Percentiles rank a stretch among this genome's conserved stretches.
Conservation (phyloP, 2,329 filamentous ascomycete genomes). For the Hirsutella thompsonii region DNA sequence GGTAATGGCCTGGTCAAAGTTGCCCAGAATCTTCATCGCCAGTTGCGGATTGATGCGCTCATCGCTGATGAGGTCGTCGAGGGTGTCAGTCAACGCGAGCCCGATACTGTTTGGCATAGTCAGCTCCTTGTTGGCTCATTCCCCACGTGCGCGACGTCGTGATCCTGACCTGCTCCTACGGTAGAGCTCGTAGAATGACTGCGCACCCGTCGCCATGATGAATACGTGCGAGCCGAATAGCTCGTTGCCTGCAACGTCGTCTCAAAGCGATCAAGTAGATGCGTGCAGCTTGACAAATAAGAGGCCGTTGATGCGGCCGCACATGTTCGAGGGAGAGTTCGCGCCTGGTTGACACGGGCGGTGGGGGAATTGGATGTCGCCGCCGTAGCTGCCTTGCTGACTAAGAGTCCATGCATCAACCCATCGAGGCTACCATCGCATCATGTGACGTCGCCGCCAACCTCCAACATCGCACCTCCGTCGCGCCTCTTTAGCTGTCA, state of each 20-base stretch:
- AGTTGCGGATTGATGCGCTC: constrained; percentile 94
- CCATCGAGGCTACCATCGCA: constrained; percentile 2
- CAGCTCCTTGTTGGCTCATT: constrained; percentile 2
- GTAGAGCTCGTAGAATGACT: constrained; percentile 86
- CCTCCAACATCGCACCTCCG: not conserved
- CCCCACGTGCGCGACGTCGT: not conserved
- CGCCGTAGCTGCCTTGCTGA: not conserved
- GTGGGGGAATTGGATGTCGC: not conserved
- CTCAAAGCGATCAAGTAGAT: too few relatives aligned
- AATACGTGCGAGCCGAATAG: not conserved
- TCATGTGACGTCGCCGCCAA: constrained; percentile 23
- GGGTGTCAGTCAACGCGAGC: constrained; percentile 83
- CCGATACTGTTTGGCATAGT: constrained; percentile 60
- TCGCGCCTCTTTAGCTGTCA: not conserved
- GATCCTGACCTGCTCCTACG: constrained; percentile 81
- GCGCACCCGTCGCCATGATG: constrained; percentile 34
- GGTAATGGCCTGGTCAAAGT: constrained; percentile 89
- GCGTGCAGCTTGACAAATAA: too few relatives aligned
- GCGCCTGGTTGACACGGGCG: not conserved
- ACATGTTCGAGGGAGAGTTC: not conserved
- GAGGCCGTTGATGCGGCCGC: too few relatives aligned
- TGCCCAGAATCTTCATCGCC: constrained; percentile 93
- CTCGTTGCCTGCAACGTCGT: too few relatives aligned
- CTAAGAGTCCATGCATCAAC: not conserved
- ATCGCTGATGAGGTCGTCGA: constrained; percentile 91